Evolutionary conservation across 2,329 filamentous ascomycete genomes (phyloP), one percentile per base, ranked within the genome.

Genomic region (Aspergillus viridinutans): DNA sequence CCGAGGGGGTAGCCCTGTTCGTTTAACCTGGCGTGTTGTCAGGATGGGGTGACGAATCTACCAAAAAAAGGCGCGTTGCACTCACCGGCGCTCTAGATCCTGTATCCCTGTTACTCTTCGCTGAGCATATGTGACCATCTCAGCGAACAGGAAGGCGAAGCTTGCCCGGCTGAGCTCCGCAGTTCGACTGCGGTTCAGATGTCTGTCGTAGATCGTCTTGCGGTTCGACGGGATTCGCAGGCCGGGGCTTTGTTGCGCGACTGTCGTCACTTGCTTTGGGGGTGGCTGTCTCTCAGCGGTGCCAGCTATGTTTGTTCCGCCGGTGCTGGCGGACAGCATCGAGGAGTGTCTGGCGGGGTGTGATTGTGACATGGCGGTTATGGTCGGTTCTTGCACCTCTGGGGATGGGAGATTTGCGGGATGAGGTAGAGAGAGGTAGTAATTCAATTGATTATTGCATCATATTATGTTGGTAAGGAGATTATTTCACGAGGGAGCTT

Each of bases 201-300:
- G 92, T 55, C 94, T 85, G 80, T 97, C 92, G 80, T 97, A 99
- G 79, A 99, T 97, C 63, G 92, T 96, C 80, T 97, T 97, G 79
- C 92, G 91, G 74, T 87, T 96, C 56, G 90, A 90, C 50, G 94
- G 93, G 69, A 95, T 90, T 65, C 92, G 90, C 60, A 99, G 86
- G 26, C 90, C 74, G 4, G 76, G 74, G 58, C 76, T 72, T 26
- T 75, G 67, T 59, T 73, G 72, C 61, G 80, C 76, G 61, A 75
- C 69, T 56, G 80, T 73, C 64, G 81, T 80, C 45, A 80, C 71
- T 70, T 81, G 83, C 57, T 67, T 64, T 51, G 67, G 64, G 23
- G 67, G 54, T 38, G 69, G 67, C 52, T 63, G 64, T 49, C 69
- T 67, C 38, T 69, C 60, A 14, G 6, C 23, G 20, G 21, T 21